A percentile compares a stretch with the other conserved stretches of the same genome.
Evolutionary conservation across 495 filamentous ascomycete species (phyloP).

Genomic region (Daldinia bambusicola): DNA sequence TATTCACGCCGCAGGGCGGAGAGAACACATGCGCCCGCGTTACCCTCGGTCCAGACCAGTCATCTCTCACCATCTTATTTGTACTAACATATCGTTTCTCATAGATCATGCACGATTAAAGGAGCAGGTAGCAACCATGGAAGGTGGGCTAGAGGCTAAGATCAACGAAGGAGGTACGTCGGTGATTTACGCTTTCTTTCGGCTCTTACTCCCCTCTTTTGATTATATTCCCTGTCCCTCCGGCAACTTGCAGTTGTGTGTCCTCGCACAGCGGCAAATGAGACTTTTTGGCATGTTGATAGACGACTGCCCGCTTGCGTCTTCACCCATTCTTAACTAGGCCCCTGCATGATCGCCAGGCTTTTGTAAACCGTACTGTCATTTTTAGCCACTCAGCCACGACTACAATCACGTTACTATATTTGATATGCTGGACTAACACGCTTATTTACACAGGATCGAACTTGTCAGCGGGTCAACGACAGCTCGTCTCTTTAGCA

Average conservation of each 20-base stretch:
- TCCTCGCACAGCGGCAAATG: slow-evolving; percentile 29
- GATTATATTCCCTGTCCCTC: slow-evolving; percentile 15
- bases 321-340: slow-evolving; percentile 11
- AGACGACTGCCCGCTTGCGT: slow-evolving; percentile 18
- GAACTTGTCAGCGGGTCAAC: slow-evolving; percentile 88
- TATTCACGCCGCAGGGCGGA: slow-evolving; percentile 28
- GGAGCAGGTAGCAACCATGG: slow-evolving; percentile 89
- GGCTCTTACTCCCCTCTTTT: slow-evolving; percentile 45
- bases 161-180: slow-evolving; percentile 92
- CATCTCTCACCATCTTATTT: slow-evolving; percentile 25
- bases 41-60: slow-evolving; percentile 24
- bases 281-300: slow-evolving; percentile 37
- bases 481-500: slow-evolving; percentile 91
- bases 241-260: slow-evolving; percentile 44
- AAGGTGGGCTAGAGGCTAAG: slow-evolving; percentile 86
- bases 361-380: slow-evolving; percentile 9
- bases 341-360: slow-evolving; percentile 20
- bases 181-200: slow-evolving; percentile 52
- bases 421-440: slow-evolving; percentile 48
- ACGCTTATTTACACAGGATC: slow-evolving; percentile 57
- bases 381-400: slow-evolving; percentile 8
- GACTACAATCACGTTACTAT: slow-evolving; percentile 1
- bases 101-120: slow-evolving; percentile 93
- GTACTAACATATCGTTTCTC: slow-evolving; percentile 44
- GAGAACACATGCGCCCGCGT: slow-evolving; percentile 36